Base-by-base conservation (phyloP, 768 basidiomycete genomes). In the Boletus coccyginus region DNA sequence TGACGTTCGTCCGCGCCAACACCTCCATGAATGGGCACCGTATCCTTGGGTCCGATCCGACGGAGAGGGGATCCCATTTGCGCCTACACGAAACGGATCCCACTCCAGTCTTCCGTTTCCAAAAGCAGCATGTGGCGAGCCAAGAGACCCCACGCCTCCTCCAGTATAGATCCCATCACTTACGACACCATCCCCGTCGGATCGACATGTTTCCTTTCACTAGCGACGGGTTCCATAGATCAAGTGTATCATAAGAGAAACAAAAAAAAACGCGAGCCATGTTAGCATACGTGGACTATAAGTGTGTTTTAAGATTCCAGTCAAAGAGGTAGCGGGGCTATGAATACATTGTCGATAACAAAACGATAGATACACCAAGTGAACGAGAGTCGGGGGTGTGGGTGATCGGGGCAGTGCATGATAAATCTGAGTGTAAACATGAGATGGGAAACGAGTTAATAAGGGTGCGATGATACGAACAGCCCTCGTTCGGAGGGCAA, bases 311-410 rank as follows among this genome's bases (percentile, higher is more conserved):
- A 21, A 19, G 7, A 40, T 16, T 36, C 35, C 35, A 7, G 38
- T 33, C 35, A 39, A 46, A 39, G 19, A 21, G 44, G 24, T 1
- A 27, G 40, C 10, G 42, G 47, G 24, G 46, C 48, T 65, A 68
- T 59, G 49, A 62, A 60, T 68, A 66, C 66, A 66, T 19, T 39
- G 40, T 55, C 41, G 52, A 53, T 33, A 62, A 57, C 59, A 36
- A 65, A 52, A 66, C 35, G 51, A 51, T 62, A 66, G 52, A 68
- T 66, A 67, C 55, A 47, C n/a, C 42, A 43, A 52, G 52, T 9
- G 38, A 59, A 33, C 58, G 44, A 36, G 62, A 43, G 50, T 47
- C 44, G 19, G 41, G 51, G 53, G 49, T 40, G 29, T 62, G 61
- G 52, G 60, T 53, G 24, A 47, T 55, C 33, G 31, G 36, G 51